Percentiles rank a stretch among this genome's conserved stretches.
Conservation (phyloP, 495 filamentous ascomycete species). For the Thermothielavioides terrestris region DNA sequence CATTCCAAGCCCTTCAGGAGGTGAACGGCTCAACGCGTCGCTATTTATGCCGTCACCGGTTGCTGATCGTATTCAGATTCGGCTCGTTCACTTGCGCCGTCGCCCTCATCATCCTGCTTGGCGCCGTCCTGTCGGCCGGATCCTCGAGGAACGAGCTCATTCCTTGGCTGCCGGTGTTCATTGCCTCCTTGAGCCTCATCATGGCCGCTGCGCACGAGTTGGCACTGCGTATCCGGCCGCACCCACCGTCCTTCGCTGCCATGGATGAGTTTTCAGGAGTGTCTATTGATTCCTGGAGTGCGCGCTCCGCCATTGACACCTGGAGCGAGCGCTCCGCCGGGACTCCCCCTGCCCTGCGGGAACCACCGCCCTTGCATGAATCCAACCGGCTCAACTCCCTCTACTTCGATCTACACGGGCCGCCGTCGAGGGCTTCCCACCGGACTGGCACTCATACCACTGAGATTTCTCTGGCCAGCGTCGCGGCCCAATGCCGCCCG, state of each 20-base stretch:
- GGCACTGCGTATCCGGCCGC: neutral
- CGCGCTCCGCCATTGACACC: too few species aligned
- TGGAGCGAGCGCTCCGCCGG: conserved; percentile 6
- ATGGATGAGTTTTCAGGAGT: conserved; percentile 8
- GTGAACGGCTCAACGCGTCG: neutral
- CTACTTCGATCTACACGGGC: conserved; percentile 12
- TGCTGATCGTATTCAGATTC: conserved; percentile 8
- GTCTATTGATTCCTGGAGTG: conserved; percentile 8
- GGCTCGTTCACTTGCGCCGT: conserved; percentile 14
- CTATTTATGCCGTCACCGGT: too few species aligned
- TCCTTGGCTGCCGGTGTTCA: conserved; percentile 22
- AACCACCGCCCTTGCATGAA: neutral
- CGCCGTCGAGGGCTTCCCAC: conserved; percentile 9
- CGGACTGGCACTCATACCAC: conserved; percentile 6
- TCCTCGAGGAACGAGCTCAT: conserved; percentile 13
- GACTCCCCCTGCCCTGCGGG: neutral
- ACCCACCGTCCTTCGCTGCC: neutral
- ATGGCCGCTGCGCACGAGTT: conserved; percentile 13
- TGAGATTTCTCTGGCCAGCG: conserved; percentile 15
- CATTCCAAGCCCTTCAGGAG: conserved; percentile 14
- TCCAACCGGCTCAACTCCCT: conserved; percentile 5
- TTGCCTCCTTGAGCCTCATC: conserved; percentile 11
- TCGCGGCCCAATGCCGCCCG: neutral
- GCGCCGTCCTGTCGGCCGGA: conserved; percentile 11
- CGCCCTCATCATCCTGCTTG: conserved; percentile 13